phyloP scores from a whole-genome alignment of 225 moss, liverwort and hornwort species.

The Ulota crispa region DNA sequence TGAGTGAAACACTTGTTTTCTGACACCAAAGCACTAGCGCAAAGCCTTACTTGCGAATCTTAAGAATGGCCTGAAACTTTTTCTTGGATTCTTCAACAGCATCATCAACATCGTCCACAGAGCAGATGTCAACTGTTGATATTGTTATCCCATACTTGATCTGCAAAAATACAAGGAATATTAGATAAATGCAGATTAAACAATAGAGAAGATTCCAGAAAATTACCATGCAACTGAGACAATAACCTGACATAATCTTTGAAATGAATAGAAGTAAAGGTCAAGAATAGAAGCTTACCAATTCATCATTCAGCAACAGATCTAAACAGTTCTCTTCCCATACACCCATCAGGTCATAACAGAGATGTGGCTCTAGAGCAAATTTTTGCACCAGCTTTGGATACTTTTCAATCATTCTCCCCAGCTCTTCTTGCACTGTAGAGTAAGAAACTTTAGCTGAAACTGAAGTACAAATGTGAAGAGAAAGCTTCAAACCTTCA shows the following conservation, averaged over 20 bases:
- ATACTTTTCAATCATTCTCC: conserved; percentile 82
- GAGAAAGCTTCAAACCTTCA: background rate
- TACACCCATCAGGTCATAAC: conserved; percentile 84
- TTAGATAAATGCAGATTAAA: background rate
- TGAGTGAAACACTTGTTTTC: background rate
- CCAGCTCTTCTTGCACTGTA: conserved; percentile 90
- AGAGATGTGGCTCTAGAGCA: conserved; percentile 80
- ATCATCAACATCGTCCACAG: conserved; percentile 67
- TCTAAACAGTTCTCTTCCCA: conserved; percentile 98
- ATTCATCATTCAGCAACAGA: conserved; percentile 79
- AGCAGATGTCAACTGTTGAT: conserved; percentile 80
- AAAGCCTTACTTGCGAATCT: conserved; percentile 80
- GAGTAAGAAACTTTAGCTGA: background rate
- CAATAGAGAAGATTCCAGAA: background rate
- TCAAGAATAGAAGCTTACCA: conserved; percentile 44
- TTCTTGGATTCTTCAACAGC: conserved; percentile 89
- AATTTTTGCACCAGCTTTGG: conserved; percentile 94
- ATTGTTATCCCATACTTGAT: conserved; percentile 71
- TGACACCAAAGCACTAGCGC: background rate
- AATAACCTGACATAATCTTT: background rate
- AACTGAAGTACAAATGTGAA: background rate
- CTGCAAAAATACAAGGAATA: conserved; percentile 42
- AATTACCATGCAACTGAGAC: background rate
- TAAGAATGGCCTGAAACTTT: conserved; percentile 85
- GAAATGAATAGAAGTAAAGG: conserved; percentile 8